Base-by-base conservation (phyloP, 306 rosid species). In the Vachellia pachyceras region DNA sequence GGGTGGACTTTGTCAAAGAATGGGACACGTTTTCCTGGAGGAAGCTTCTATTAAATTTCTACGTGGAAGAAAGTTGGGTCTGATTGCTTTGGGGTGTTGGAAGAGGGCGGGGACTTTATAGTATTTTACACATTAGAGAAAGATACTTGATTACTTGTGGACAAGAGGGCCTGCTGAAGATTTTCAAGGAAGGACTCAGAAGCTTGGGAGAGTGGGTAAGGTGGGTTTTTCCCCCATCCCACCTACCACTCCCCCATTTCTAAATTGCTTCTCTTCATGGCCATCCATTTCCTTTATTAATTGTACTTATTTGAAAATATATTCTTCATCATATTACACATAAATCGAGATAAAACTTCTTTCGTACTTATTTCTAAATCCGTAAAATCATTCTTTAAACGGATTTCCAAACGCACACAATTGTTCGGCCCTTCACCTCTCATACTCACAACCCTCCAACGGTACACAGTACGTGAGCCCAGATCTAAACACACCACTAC, bases 171-270 rank as follows among this genome's bases (percentile, higher is more conserved):
- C 77, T 85, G 36, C 69, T 3, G 55, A 55, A 66, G 70, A 29
- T 77, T 82, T 82, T 82, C 55, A n/a, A 10, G 46, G 47, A 22
- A 75, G 68, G 10, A 77, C 46, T 23, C 17, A 37, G 80, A 72
- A 35, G 78, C 40, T 25, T 61, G 18, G 8, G 14, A 40, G 63
- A 84, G 87, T 67, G 81, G 91, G 87, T 76, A 46, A 25, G 68
- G 65, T 46, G 80, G 80, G 63, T 77, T 85, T 86, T 81, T 84
- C 83, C 58, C 55, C 86, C 74, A 8, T 74, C 84, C 81, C 84
- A 90, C 95, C 97, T 89, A 90, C 77, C 88, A 4, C 88, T 50
- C 78, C 64, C 74, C 69, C n/a, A 82, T 80, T 80, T 88, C 75
- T 77, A 73, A 69, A 82, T 88, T 84, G 84, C 89, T 86, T 87